Evolutionary conservation across 768 basidiomycete species (phyloP), one percentile per base, ranked within the genome.

Genomic region (Termitomyces sp.): DNA sequence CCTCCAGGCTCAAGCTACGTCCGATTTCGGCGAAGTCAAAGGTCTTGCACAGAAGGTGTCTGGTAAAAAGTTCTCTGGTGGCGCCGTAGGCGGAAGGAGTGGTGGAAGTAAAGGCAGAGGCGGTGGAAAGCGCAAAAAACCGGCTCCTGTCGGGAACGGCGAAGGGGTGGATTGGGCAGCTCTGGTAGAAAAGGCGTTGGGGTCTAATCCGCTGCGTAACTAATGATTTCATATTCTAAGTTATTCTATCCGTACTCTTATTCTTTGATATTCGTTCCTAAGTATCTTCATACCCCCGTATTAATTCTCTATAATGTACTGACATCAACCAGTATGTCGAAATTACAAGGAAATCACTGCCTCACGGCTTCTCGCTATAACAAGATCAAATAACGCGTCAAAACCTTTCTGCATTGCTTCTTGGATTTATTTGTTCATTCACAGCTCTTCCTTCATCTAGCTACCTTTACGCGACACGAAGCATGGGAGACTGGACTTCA

Each of bases 1-100:
- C 72, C 73, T 94, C 41, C 77, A 82, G 33, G 91, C 91, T 3
- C 92, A 94, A 68, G 86, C 89, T 3, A 86, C 86, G 9, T 70
- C 74, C 11, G 85, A 89, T 64, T 80, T 88, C 50, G 79, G 77
- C 7, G 87, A 93, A 67, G 79, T 94, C 55, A 85, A 81, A 66
- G 76, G 80, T 36, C 76, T 92, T 13, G 84, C 87, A 10, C 80
- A 82, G 68, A 75, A 74, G 50, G 76, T 62, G 7, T 73, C 71
- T 27, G 81, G 83, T 18, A 69, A 73, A 56, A 73, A 69, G 52
- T 74, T 71, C 48, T 63, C 66, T 27, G 75, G 73, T 29, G 70
- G 67, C 22, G 59, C 66, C 22, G 65, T 64, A 38, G 63, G 58
- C 39, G 69, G 60, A 45, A 64, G 52, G 54, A 54, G 44, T 27